phyloP scores from a whole-genome alignment of 1,284 basidiomycete species.

The Grifola frondosa region DNA sequence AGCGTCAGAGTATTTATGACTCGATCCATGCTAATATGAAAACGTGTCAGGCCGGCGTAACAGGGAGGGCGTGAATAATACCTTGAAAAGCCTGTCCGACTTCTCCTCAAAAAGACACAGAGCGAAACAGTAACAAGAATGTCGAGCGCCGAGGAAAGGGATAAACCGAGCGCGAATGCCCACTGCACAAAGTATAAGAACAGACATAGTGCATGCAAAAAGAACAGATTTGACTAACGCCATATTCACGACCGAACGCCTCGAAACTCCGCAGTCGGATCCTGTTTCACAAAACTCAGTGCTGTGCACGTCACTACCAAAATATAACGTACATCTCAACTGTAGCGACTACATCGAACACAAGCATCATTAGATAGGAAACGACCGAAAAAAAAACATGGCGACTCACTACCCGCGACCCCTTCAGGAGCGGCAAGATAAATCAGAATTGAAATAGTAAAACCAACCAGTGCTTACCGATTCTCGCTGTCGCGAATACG shows the following conservation, averaged over 20 bases:
- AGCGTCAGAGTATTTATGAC: slow-evolving; percentile 49
- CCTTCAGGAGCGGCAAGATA: slow-evolving; percentile 2
- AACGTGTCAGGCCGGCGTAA: neutral
- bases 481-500: slow-evolving; percentile 13
- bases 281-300: slow-evolving; percentile 28
- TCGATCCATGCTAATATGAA: slow-evolving; percentile 39
- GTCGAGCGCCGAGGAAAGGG: slow-evolving; percentile 50
- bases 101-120: slow-evolving; percentile 45
- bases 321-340: slow-evolving; percentile 32
- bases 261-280: slow-evolving; percentile 34
- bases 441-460: neutral
- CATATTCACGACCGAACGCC: slow-evolving; percentile 20
- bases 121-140: slow-evolving; percentile 49
- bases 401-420: slow-evolving; percentile 15
- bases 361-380: neutral
- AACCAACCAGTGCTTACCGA: slow-evolving; percentile 10
- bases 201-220: neutral
- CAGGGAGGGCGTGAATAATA: neutral
- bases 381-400: neutral
- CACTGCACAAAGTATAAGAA: slow-evolving; percentile 36
- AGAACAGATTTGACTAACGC: slow-evolving; percentile 4
- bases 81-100: slow-evolving; percentile 40
- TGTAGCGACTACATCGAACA: slow-evolving; percentile 30
- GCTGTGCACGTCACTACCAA: neutral
- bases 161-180: slow-evolving; percentile 56